A percentile compares a stretch with the other conserved stretches of the same genome.
phyloP scores from a whole-genome alignment of 1,139 yeast species.

The Suhomyces yuchorum region DNA sequence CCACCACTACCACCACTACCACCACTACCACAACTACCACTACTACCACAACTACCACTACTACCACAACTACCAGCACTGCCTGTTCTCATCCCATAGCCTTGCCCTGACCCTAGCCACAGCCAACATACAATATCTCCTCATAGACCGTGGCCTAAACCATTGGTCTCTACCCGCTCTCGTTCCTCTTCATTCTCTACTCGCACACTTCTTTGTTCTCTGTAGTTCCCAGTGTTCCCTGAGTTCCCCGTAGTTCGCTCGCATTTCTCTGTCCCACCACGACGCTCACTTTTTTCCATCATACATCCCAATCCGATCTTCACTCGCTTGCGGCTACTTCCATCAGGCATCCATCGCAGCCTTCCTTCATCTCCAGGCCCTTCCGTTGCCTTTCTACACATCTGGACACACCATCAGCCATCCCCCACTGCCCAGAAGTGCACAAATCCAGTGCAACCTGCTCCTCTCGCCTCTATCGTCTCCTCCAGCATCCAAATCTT shows the following conservation, averaged over 20 bases:
- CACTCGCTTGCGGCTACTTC: constrained; percentile 9
- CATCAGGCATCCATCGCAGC: constrained; percentile 3
- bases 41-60: no score
- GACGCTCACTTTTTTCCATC: not conserved
- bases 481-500: not conserved
- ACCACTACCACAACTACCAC: no score
- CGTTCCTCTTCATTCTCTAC: no score
- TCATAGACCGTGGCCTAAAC: no score
- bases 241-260: not conserved
- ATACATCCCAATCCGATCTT: constrained; percentile 1
- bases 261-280: not conserved
- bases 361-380: not conserved
- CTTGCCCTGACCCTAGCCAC: no score
- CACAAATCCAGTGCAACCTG: not conserved
- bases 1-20: no score
- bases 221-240: not conserved
- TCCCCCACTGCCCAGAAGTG: not conserved
- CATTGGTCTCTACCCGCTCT: no score
- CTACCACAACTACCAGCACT: no score
- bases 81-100: no score
- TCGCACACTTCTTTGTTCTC: not conserved
- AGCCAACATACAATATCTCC: no score
- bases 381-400: not conserved
- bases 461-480: not conserved
- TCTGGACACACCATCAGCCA: not conserved